Evolutionary conservation across 306 rosid species (phyloP).

Genomic region (Rubus idaeus): DNA sequence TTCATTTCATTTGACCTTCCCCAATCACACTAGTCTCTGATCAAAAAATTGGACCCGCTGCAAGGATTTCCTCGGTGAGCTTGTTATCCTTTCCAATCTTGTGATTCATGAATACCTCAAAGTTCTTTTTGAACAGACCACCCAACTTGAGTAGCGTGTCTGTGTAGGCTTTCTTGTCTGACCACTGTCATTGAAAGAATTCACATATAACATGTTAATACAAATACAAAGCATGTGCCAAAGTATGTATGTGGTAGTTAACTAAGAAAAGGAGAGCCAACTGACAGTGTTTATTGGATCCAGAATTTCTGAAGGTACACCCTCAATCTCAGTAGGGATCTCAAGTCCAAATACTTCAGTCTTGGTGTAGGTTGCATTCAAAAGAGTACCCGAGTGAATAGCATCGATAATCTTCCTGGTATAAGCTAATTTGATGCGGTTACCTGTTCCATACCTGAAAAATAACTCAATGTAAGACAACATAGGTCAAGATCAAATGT

Average conservation of each 20-base stretch:
- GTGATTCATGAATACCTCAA: conserved; percentile 56
- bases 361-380: conserved; percentile 51
- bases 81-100: conserved; percentile 57
- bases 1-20: background rate
- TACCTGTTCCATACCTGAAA: conserved; percentile 74
- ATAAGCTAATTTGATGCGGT: conserved; percentile 67
- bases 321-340: conserved; percentile 68
- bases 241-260: background rate
- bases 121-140: conserved; percentile 69
- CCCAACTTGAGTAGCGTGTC: conserved; percentile 63
- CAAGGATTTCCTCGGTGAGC: conserved; percentile 71
- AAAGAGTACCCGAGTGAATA: conserved; percentile 73
- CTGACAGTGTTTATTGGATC: conserved; percentile 79
- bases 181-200: conserved; percentile 54
- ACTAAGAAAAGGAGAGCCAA: background rate
- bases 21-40: background rate
- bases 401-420: conserved; percentile 88
- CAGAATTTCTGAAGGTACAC: conserved; percentile 76
- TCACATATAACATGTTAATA: background rate
- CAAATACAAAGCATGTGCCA: background rate
- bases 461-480: background rate
- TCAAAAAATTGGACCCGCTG: conserved; percentile 74
- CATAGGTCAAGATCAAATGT: background rate
- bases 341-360: conserved; percentile 78
- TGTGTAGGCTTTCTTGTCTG: conserved; percentile 55